Base-by-base conservation (phyloP, 148 eudicot species). In the Cornus kousa region DNA sequence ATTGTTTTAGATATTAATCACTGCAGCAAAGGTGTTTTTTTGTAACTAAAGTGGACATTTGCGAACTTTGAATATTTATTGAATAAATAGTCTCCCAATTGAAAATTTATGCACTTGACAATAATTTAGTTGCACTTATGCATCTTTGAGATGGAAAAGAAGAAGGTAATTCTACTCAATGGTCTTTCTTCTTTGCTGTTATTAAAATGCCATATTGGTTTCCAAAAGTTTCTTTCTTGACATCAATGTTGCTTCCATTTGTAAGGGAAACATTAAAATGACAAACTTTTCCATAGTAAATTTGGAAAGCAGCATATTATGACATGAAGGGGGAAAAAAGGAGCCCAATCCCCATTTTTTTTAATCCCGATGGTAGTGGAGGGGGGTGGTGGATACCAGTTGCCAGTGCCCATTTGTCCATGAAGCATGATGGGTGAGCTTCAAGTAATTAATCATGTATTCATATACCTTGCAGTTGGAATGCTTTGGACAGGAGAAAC, bases 401-500 rank as follows among this genome's bases (percentile, higher is more conserved):
- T 55, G 14, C 14, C 24, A 65, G 35, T 62, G 17, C 31, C 35
- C 59, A 5, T 62, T 62, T 19, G 74, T 64, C 32, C 62, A 40
- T 37, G 73, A 73, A 43, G 23, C 62, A 9, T 64, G 40, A 4
- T 69, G 55, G 19, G 35, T 55, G 53, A 31, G 7, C 9, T 32
- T 24, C 19, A 55, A 43, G 75, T 43, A 60, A 67, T 24, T 68
- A 75, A 55, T 60, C 31, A n/a, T n/a, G 74, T 70, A 19, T 72
- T 50, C 32, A 35, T 39, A 35, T 80, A 8, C 55, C 66, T 73
- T 88, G 83, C 90, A 91, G 99, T 90, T 80, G 97, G 99, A 80
- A 91, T 95, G 92, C 91, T 93, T 67, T 95, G 89, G 83, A 82
- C 90, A 55, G 98, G 93, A 82, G 92, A 86, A 68, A 84, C 77